Base-by-base conservation (phyloP, 1,139 yeast genomes). In the Groenewaldozyma sp. region DNA sequence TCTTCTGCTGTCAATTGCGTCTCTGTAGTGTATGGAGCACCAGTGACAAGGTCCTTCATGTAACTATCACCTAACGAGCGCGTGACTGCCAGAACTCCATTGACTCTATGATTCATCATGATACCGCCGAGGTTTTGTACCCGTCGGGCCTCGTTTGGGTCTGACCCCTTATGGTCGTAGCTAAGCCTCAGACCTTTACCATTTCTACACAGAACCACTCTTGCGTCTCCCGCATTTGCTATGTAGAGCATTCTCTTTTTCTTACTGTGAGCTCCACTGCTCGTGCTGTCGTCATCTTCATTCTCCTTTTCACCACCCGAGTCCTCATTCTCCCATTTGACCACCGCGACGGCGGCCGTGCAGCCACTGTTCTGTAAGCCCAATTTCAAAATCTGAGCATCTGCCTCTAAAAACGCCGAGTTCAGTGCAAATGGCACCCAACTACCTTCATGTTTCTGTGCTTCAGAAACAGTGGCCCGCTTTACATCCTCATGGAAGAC, bases 101-200 rank as follows among this genome's bases (percentile, higher is more conserved):
- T 91, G 28, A 91, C 98, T 49, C 99, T 72, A 51, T 86, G 82
- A 53, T 86, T 86, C 73, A 93, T 74, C 43, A 91, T 76, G 28
- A 91, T 64, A 0, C 98, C 98, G 2, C 98, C 98, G 3, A 75
- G 70, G 38, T 77, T 72, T 41, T 76, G 73, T 16, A 91, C 80
- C 47, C 98, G 71, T 49, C 73, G 75, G 44, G 80, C 74, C 57
- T 91, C 98, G 54, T 76, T 65, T 7, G 64, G 60, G 60, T 93
- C 99, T 2, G 84, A 73, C 1, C 96, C 95, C 60, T 91, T 91
- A 62, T 91, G 99, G 57, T 91, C 99, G 58, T 91, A 88, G 1
- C 95, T 76, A 34, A 91, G 67, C 39, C 98, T 68, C 48, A 77
- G 71, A 1, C 95, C 86, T 46, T 68, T 67, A 1, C 91, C 93